Conservation (phyloP, 2,329 filamentous ascomycete genomes). For the Sphaerulina musiva region DNA sequence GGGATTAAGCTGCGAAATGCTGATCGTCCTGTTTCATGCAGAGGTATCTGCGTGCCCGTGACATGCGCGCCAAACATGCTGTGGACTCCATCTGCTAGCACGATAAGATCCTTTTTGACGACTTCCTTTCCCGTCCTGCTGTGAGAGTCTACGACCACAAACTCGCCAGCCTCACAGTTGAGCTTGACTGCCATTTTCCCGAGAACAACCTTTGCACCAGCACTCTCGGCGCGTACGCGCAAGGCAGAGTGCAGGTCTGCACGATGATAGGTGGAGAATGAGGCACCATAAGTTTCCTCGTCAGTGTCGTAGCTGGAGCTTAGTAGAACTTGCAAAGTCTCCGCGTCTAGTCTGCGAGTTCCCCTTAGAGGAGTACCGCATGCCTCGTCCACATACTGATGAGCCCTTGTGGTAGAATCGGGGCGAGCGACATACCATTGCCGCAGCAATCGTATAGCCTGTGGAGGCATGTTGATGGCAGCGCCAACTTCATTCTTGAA, state of each 20-base stretch:
- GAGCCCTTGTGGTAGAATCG: not conserved
- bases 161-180: slow-evolving; percentile 4
- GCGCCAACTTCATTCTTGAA: slow-evolving; percentile 29
- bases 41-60: not conserved
- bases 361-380: slow-evolving; percentile 2
- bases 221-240: slow-evolving; percentile 1
- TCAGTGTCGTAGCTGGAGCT: slow-evolving; percentile 1
- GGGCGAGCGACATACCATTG: slow-evolving; percentile 4
- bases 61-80: slow-evolving; percentile 10
- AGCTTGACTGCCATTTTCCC: slow-evolving; percentile 11
- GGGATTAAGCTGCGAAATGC: slow-evolving; percentile 10
- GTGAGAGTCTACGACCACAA: slow-evolving; percentile 4
- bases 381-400: slow-evolving; percentile 3
- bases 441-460: slow-evolving; percentile 1
- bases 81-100: slow-evolving; percentile 11
- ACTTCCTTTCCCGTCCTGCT: slow-evolving; percentile 1
- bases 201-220: slow-evolving; percentile 6
- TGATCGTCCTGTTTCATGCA: slow-evolving; percentile 7
- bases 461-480: slow-evolving; percentile 24
- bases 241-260: slow-evolving; percentile 10
- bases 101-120: slow-evolving; percentile 8
- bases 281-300: slow-evolving; percentile 7
- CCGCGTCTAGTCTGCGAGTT: slow-evolving; percentile 5
- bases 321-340: slow-evolving; percentile 1
- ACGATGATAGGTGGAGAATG: slow-evolving; percentile 8